phyloP scores from a whole-genome alignment of 192 early-diverging fungal genomes.

The Linnemannia schmuckeri region DNA sequence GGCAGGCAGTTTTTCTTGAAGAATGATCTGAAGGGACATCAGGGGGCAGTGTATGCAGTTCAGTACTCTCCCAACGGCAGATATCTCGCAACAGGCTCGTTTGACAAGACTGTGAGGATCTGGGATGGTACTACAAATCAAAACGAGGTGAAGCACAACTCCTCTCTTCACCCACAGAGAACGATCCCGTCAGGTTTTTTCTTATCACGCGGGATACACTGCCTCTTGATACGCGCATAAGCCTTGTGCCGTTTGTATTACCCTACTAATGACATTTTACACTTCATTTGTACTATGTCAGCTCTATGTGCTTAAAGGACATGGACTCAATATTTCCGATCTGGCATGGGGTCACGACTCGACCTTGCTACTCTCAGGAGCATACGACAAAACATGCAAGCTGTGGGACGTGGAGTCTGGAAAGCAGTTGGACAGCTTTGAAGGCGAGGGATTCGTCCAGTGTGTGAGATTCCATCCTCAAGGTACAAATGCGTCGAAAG shows the following conservation, averaged over 20 bases:
- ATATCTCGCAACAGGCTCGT: slow-evolving; percentile 90
- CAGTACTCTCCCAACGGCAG: slow-evolving; percentile 89
- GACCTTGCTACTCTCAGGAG: slow-evolving; percentile 75
- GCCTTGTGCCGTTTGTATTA: slow-evolving; percentile 22
- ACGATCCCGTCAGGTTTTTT: background rate
- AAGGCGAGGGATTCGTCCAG: slow-evolving; percentile 88
- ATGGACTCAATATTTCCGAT: slow-evolving; percentile 84
- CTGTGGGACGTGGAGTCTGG: slow-evolving; percentile 82
- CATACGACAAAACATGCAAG: slow-evolving; percentile 86
- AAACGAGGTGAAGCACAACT: slow-evolving; percentile 70
- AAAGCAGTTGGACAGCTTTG: slow-evolving; percentile 71
- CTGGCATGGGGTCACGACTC: slow-evolving; percentile 83
- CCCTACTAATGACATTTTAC: background rate
- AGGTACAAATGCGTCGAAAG: slow-evolving; percentile 62
- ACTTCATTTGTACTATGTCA: slow-evolving; percentile 17
- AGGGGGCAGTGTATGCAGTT: slow-evolving; percentile 91
- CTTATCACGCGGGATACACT: background rate
- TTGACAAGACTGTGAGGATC: slow-evolving; percentile 93
- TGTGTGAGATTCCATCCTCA: slow-evolving; percentile 81
- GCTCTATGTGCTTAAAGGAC: slow-evolving; percentile 78
- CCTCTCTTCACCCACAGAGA: background rate
- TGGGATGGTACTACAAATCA: slow-evolving; percentile 81
- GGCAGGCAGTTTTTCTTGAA: slow-evolving; percentile 50
- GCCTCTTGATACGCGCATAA: slow-evolving; percentile 7
- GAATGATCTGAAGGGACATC: slow-evolving; percentile 78